Evolutionary conservation across 805 yeast species (phyloP), one percentile per base, ranked within the genome.

Genomic region (Cyberlindnera sargentensis): DNA sequence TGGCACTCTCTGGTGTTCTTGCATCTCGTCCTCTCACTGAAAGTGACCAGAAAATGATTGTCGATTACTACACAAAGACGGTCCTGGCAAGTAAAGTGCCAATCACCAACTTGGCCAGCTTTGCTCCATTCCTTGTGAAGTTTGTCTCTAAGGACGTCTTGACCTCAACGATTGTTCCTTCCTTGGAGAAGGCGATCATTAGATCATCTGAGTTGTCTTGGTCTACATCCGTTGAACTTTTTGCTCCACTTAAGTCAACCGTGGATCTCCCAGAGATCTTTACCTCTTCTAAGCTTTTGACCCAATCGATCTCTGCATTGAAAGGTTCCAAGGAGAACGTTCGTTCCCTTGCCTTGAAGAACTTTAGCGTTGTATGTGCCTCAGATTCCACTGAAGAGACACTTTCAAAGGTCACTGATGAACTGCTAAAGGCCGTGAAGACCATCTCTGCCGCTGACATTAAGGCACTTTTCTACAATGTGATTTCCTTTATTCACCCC

Each of bases 141-240:
- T 72, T 67, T 48, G 55, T 80, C 11, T 52, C 62, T 7, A 62
- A 64, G 15, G 67, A 62, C 1, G 57, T 62, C 4, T 67, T 80
- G 41, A 60, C 57, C 23, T 48, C 62, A 2, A 41, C 49, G 6
- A 54, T 84, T 15, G 62, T 78, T 6, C 87, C 95, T 2, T 71
- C 75, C 20, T 54, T 90, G 39, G 90, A 85, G 54, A 87, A 84
- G 57, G 75, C 90, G 1, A 69, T 83, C 40, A 67, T 90, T 49
- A 75, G 96, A 60, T 78, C 95, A 3, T 82, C 96, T 0, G 96
- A 88, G 56, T 61, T 68, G 33, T 75, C 86, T 0, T 75, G 87
- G 44, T 72, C 71, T 20, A 58, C 82, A n/a, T 58, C 84, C 3
- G 75, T 80, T 4, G 67, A 71, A 8, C 56, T 88, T 7, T 67